Conservation (phyloP, 441 rosid genomes). For the Mallotus japonicus region DNA sequence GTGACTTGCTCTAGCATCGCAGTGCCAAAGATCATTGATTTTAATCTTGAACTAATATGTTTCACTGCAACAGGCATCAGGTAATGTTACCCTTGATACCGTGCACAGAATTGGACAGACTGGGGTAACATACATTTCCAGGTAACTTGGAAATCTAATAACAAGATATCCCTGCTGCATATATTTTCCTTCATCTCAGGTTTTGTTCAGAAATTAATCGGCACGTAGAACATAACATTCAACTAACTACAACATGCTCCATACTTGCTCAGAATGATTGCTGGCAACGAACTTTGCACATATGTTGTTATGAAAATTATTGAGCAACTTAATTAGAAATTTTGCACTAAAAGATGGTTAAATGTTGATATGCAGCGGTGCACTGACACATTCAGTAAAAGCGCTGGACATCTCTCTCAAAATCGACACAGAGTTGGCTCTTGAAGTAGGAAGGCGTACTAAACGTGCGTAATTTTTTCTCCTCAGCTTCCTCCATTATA, state of each 20-base stretch:
- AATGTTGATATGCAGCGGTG: conserved; percentile 57
- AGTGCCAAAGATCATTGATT: not conserved
- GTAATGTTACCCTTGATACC: conserved; percentile 88
- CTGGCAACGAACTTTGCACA: not conserved
- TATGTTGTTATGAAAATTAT: not conserved
- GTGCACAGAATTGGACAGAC: conserved; percentile 85
- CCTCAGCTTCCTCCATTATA: not conserved
- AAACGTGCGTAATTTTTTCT: conserved; percentile 56
- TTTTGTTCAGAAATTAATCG: too few relatives aligned
- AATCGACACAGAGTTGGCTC: conserved; percentile 89
- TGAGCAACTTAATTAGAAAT: too few relatives aligned
- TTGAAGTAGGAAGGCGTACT: conserved; percentile 83
- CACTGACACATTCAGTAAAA: conserved; percentile 85
- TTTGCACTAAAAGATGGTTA: not conserved
- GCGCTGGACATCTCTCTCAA: conserved; percentile 92
- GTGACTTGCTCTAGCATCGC: too few relatives aligned
- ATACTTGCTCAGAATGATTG: not conserved
- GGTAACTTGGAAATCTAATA: conserved; percentile 36
- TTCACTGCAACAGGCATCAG: conserved; percentile 65
- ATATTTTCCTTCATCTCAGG: too few relatives aligned
- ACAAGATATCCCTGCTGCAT: too few relatives aligned
- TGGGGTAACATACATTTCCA: conserved; percentile 86
- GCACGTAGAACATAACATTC: not conserved
- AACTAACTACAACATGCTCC: not conserved
- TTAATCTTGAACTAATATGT: conserved; percentile 12